These are phyloP conservation scores for Vachellia collinsii DNA, from an alignment of 306 rosid species.

Conservation along the genomic window DNA sequence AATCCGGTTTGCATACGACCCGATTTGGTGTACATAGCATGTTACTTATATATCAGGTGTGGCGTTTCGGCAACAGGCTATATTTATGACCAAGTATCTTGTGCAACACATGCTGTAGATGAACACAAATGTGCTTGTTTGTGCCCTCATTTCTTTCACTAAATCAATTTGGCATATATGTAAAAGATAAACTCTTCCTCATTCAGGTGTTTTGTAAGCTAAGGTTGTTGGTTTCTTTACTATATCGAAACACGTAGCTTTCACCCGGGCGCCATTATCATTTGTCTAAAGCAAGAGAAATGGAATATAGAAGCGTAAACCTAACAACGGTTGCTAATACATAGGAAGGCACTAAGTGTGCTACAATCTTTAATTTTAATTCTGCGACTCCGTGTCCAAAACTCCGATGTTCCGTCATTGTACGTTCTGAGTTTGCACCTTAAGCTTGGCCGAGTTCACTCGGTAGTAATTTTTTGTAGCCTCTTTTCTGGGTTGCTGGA, in stretches of 20 bases:
- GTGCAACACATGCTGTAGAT: constrained; percentile 33
- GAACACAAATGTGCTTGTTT: constrained; percentile 45
- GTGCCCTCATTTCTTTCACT: constrained; percentile 27
- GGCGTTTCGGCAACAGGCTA: too few relatives aligned
- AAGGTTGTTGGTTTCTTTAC: constrained; percentile 25
- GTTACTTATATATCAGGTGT: too few relatives aligned
- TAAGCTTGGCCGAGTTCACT: background rate
- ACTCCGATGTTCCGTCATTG: background rate
- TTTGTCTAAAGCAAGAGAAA: background rate
- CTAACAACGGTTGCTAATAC: background rate
- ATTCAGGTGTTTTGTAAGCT: constrained; percentile 27
- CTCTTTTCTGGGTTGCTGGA: too few relatives aligned
- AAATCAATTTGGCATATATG: constrained; percentile 34
- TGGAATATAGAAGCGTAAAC: background rate
- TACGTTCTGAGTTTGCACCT: too few relatives aligned
- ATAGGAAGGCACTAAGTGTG: background rate
- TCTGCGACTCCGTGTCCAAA: background rate
- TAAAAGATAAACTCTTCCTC: constrained; percentile 12
- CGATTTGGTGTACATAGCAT: too few relatives aligned
- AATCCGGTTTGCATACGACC: constrained; percentile 77
- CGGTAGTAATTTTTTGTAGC: too few relatives aligned
- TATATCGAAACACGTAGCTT: background rate
- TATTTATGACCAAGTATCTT: too few relatives aligned
- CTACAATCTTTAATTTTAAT: background rate
- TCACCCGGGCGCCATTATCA: background rate